These are phyloP conservation scores for Zasmidium citrigriseum DNA, from an alignment of 2,329 filamentous ascomycete species.

Conservation along the genomic window DNA sequence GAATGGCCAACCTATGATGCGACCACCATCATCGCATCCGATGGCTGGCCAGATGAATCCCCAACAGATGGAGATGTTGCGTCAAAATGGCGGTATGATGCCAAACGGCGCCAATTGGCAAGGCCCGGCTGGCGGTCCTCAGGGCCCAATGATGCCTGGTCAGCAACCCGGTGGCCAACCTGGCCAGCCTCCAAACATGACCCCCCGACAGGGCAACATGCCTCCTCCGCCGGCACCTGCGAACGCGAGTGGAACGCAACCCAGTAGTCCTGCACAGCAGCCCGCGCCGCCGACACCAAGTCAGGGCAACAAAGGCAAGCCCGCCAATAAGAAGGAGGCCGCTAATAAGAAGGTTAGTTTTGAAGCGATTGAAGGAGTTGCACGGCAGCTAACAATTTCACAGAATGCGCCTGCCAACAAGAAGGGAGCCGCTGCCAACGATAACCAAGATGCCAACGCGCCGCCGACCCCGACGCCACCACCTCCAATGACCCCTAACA, in stretches of 20 bases:
- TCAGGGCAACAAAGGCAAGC: constrained; percentile 70
- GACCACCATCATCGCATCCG: constrained; percentile 65
- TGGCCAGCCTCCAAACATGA: constrained; percentile 59
- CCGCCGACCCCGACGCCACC: constrained; percentile 51
- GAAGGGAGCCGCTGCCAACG: constrained; percentile 45
- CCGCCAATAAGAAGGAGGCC: constrained; percentile 67
- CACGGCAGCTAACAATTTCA: background rate
- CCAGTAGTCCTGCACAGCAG: constrained; percentile 49
- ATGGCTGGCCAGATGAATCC: constrained; percentile 53
- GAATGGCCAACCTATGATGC: constrained; percentile 25
- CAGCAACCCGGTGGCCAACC: constrained; percentile 46
- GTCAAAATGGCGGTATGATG: constrained; percentile 32
- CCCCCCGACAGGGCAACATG: constrained; percentile 69
- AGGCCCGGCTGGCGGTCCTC: constrained; percentile 41
- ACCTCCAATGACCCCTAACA: constrained; percentile 49
- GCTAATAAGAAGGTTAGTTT: constrained; percentile 38
- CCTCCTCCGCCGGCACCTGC: constrained; percentile 51
- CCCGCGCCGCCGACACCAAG: constrained; percentile 73
- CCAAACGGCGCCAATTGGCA: constrained; percentile 32
- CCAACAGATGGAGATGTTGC: constrained; percentile 49
- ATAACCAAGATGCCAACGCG: constrained; percentile 39
- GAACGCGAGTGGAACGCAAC: constrained; percentile 44
- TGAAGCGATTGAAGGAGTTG: background rate
- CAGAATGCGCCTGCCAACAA: constrained; percentile 35
- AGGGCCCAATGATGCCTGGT: constrained; percentile 41